These are phyloP conservation scores for Hypoxylon perforatum DNA, from an alignment of 495 filamentous ascomycete species.

Conservation along the genomic window DNA sequence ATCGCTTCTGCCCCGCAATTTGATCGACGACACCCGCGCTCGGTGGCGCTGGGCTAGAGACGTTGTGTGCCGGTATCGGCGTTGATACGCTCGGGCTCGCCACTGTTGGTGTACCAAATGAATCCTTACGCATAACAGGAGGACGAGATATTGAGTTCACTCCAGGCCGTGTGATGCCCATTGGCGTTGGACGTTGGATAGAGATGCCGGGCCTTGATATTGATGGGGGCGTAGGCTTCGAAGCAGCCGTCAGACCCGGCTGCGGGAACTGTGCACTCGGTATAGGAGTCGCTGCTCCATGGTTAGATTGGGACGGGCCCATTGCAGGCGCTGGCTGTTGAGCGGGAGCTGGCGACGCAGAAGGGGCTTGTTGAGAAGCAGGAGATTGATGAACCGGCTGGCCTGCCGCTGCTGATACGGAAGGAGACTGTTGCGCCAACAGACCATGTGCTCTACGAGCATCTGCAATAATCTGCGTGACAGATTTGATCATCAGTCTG, in stretches of 20 bases:
- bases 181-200: constrained; percentile 45
- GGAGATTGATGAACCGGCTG: constrained; percentile 23
- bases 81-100: constrained; percentile 10
- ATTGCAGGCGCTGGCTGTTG: constrained; percentile 24
- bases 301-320: constrained; percentile 12
- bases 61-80: constrained; percentile 37
- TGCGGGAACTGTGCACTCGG: constrained; percentile 18
- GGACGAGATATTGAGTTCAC: constrained; percentile 40
- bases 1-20: constrained; percentile 45
- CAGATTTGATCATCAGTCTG: constrained; percentile 46
- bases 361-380: constrained; percentile 26
- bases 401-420: constrained; percentile 11
- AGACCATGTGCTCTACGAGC: constrained; percentile 39
- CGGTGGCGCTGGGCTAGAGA: constrained; percentile 45
- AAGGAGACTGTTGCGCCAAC: constrained; percentile 20
- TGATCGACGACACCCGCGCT: constrained; percentile 48
- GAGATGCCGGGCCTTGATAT: constrained; percentile 37
- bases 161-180: constrained; percentile 42
- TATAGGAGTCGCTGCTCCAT: constrained; percentile 7
- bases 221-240: constrained; percentile 26
- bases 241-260: neutral
- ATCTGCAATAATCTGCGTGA: constrained; percentile 46
- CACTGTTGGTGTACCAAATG: constrained; percentile 15
- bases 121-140: constrained; percentile 32
- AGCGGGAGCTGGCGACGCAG: constrained; percentile 34